These are phyloP conservation scores for Knoxdaviesia capensis DNA, from an alignment of 2,329 filamentous ascomycete species.

Conservation along the genomic window DNA sequence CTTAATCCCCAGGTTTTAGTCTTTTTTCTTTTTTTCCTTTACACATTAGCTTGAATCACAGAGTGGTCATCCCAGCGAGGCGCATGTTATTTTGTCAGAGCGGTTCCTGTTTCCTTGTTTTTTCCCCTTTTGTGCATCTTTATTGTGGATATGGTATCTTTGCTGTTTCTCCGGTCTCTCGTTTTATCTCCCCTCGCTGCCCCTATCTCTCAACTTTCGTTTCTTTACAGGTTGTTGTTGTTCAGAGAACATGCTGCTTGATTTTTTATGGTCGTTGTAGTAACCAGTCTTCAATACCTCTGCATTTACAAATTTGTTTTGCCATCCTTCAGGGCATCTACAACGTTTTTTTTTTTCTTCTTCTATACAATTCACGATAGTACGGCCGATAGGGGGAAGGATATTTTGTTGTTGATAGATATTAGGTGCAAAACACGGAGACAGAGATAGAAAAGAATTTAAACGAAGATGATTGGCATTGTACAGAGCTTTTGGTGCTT, in stretches of 20 bases:
- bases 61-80: conserved; percentile 1
- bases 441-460: not conserved
- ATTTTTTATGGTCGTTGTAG: not conserved
- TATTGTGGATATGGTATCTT: conserved; percentile 1
- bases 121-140: not conserved
- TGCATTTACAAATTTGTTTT: too few relatives aligned
- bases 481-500: too few relatives aligned
- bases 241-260: not conserved
- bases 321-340: not conserved
- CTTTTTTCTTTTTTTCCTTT: too few relatives aligned
- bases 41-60: too few relatives aligned
- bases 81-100: not conserved
- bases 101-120: not conserved
- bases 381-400: too few relatives aligned
- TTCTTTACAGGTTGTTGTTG: not conserved
- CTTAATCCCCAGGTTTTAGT: too few relatives aligned
- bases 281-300: too few relatives aligned
- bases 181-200: not conserved
- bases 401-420: not conserved
- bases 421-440: not conserved
- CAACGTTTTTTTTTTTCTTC: not conserved
- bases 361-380: not conserved
- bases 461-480: too few relatives aligned
- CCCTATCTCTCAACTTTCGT: not conserved
- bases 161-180: not conserved